Percentiles rank a stretch among this genome's conserved stretches.
phyloP scores from a whole-genome alignment of 2,329 filamentous ascomycete species.

The Xylariaceae sp. region DNA sequence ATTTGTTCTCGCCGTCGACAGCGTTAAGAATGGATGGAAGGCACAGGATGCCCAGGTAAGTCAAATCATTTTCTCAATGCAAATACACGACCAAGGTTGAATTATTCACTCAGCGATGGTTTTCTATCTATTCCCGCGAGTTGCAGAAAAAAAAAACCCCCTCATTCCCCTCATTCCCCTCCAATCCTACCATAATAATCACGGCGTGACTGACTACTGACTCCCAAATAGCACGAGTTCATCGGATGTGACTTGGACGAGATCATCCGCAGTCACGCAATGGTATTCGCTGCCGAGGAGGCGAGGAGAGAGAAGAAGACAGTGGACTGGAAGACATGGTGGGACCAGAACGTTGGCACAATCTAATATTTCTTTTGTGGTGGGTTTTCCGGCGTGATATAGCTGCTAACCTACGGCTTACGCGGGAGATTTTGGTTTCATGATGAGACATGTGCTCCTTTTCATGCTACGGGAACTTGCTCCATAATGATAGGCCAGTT shows the following conservation, averaged over 20 bases:
- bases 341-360: constrained; percentile 48
- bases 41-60: constrained; percentile 60
- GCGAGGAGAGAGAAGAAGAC: constrained; percentile 65
- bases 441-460: too few relatives aligned
- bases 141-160: not conserved
- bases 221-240: constrained; percentile 43
- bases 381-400: not conserved
- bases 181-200: not conserved
- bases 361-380: not conserved
- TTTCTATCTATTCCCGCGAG: not conserved
- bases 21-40: constrained; percentile 65
- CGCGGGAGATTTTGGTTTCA: not conserved
- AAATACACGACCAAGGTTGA: not conserved
- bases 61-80: not conserved
- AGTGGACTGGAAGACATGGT: constrained; percentile 73
- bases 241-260: constrained; percentile 84
- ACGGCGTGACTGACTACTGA: not conserved
- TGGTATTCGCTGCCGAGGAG: constrained; percentile 92
- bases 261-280: constrained; percentile 78
- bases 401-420: not conserved
- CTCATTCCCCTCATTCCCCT: not conserved
- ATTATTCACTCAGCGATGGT: not conserved
- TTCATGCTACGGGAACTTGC: too few relatives aligned
- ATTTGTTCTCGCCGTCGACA: constrained; percentile 76
- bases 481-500: too few relatives aligned